Evolutionary conservation across 2,329 filamentous ascomycete genomes (phyloP), one percentile per base, ranked within the genome.

Genomic region (Didymella segeticola): DNA sequence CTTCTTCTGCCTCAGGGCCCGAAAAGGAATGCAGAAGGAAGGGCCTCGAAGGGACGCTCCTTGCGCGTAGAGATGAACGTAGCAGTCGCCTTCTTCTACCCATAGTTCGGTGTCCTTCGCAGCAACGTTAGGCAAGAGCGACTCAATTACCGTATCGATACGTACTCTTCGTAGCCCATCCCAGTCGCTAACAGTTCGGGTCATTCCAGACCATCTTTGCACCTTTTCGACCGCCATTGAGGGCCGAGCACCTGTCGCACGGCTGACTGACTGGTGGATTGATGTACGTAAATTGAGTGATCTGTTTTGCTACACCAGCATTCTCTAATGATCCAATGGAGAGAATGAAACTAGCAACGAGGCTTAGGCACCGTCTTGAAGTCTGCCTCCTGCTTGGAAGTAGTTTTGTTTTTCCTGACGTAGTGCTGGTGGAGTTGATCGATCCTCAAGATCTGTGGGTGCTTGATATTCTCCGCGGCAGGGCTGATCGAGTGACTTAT

Each of bases 101-200:
- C 87, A 93, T 2, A 93, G 78, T 60, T 91, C 89, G 2, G 83
- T 78, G 62, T 93, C 89, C 89, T 92, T 54, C 22, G 26, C 23
- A 19, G 23, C 8, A 19, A 25, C 8, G 11, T 8, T 27, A 37
- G 45, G 62, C 5, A 17, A 30, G n/a, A 14, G 14, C 27, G 46
- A 59, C 56, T 19, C 15, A 34, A 29, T 38, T 37, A 19, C n/a
- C 20, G 14, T 17, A 14, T 31, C 12, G 33, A n/a, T 6, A 66
- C 74, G 61, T 69, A 81, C 80, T 53, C 72, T 76, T 58, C 77
- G 71, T 22, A 82, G 61, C 10, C 75, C 73, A 66, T 81, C 77
- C 79, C 80, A 82, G 45, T 70, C 60, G 29, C 60, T 65, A 19
- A 66, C 64, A 19, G 63, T 71, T 26, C 67, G 65, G 15, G 67